phyloP scores from a whole-genome alignment of 495 filamentous ascomycete species.

The Hypoxylon rickii region DNA sequence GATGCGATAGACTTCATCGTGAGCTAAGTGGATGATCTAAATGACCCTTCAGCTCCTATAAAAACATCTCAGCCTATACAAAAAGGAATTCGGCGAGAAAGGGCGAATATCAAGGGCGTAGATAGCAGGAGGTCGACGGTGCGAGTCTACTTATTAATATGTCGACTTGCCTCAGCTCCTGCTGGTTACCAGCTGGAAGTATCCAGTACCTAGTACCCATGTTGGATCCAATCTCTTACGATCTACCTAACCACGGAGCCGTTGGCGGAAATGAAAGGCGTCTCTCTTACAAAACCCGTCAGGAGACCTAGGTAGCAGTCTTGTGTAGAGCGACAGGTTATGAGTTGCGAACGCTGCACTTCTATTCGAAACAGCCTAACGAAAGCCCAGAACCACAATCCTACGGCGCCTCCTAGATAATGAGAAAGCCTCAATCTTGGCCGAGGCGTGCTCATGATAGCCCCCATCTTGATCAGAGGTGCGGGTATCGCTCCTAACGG shows the following conservation, averaged over 20 bases:
- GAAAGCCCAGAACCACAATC: slow-evolving; percentile 10
- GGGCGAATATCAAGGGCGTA: not conserved
- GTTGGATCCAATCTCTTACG: not conserved
- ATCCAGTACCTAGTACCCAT: no score
- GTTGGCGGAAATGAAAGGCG: slow-evolving; percentile 3
- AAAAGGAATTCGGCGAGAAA: slow-evolving; percentile 9
- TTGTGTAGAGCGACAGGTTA: not conserved
- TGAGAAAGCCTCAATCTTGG: no score
- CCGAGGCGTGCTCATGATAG: no score
- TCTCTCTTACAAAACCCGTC: not conserved
- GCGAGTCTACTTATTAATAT: slow-evolving; percentile 4
- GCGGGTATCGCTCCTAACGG: not conserved
- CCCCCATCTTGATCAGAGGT: no score
- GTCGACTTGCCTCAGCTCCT: not conserved
- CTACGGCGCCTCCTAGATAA: slow-evolving; percentile 9
- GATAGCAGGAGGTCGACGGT: not conserved
- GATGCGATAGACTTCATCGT: slow-evolving; percentile 29
- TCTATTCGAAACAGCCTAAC: slow-evolving; percentile 27
- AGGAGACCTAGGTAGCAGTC: slow-evolving; percentile 13
- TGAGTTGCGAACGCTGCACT: not conserved
- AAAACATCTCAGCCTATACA: no score
- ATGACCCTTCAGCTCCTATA: no score
- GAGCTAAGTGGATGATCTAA: no score
- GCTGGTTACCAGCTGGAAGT: not conserved
- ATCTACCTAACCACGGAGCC: slow-evolving; percentile 5